Percentiles rank a stretch among this genome's conserved stretches.
Conservation (phyloP, 2,329 filamentous ascomycete genomes). For the Dothidotthia symphoricarpi region DNA sequence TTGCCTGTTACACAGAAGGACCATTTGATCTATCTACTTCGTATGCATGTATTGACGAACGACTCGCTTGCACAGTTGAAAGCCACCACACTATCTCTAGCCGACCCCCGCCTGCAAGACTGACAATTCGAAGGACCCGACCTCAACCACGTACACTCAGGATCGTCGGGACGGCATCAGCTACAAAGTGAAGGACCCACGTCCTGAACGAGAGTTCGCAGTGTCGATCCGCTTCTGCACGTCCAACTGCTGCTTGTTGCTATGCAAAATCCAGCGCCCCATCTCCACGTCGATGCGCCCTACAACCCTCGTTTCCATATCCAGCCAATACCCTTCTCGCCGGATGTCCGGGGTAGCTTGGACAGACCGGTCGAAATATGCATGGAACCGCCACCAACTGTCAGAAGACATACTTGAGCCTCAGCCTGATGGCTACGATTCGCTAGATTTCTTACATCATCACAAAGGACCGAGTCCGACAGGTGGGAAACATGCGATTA, state of each 20-base stretch:
- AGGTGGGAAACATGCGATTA: slow-evolving; percentile 4
- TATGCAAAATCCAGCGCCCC: background rate
- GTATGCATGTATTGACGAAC: no score
- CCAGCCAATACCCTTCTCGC: slow-evolving; percentile 9
- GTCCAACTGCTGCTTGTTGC: slow-evolving; percentile 3
- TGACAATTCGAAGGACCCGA: no score
- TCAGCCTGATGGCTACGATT: slow-evolving; percentile 15
- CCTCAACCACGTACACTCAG: no score
- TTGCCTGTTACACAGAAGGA: no score
- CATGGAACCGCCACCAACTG: slow-evolving; percentile 6
- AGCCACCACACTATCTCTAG: no score
- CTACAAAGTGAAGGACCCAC: background rate
- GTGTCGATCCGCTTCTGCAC: slow-evolving; percentile 11
- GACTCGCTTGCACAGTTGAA: no score
- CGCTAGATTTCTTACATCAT: slow-evolving; percentile 1
- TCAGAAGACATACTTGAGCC: slow-evolving; percentile 6
- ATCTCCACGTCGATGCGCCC: slow-evolving; percentile 11
- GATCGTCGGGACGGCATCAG: background rate
- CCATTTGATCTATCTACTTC: no score
- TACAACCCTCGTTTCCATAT: slow-evolving; percentile 3
- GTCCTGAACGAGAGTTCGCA: slow-evolving; percentile 14
- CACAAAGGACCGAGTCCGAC: background rate
- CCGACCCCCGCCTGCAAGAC: no score
- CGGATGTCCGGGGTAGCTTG: slow-evolving; percentile 1
- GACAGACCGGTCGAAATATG: slow-evolving; percentile 17